Evolutionary conservation across 225 moss, liverwort and hornwort species (phyloP).

Genomic region (Neckera pumila): DNA sequence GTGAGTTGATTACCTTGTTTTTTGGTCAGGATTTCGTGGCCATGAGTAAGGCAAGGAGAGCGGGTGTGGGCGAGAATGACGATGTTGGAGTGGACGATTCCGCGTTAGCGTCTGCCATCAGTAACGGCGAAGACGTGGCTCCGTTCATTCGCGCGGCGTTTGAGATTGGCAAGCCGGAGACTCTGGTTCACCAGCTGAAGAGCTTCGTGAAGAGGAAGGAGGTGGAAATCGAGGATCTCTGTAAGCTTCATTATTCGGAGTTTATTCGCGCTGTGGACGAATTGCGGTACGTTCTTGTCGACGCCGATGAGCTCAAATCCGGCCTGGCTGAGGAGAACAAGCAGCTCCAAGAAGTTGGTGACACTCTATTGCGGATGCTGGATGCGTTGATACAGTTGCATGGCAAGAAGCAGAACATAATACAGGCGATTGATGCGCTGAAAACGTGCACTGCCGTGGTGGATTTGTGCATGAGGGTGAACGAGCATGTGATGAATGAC

Average conservation of each 20-base stretch:
- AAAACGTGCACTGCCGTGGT: slow-evolving; percentile 58
- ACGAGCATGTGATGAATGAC: slow-evolving; percentile 51
- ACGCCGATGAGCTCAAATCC: slow-evolving; percentile 66
- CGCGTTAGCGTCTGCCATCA: slow-evolving; percentile 62
- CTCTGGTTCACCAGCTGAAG: slow-evolving; percentile 60
- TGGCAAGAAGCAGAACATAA: slow-evolving; percentile 60
- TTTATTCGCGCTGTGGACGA: slow-evolving; percentile 81
- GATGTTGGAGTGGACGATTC: slow-evolving; percentile 59
- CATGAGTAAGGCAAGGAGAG: slow-evolving; percentile 18
- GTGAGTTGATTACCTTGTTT: background rate
- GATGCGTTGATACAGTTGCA: slow-evolving; percentile 58
- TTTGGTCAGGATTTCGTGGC: background rate
- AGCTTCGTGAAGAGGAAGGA: slow-evolving; percentile 61
- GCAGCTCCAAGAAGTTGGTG: slow-evolving; percentile 64
- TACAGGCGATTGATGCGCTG: slow-evolving; percentile 45
- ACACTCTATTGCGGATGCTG: slow-evolving; percentile 40
- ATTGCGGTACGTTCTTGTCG: slow-evolving; percentile 66
- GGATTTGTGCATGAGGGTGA: slow-evolving; percentile 58
- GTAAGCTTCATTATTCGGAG: slow-evolving; percentile 78
- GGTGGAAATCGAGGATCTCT: slow-evolving; percentile 78
- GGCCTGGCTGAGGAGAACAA: slow-evolving; percentile 62
- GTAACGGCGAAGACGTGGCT: slow-evolving; percentile 69
- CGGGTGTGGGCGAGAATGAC: slow-evolving; percentile 11
- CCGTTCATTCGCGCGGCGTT: slow-evolving; percentile 67
- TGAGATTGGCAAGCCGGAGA: slow-evolving; percentile 63